Evolutionary conservation across 2,329 filamentous ascomycete species (phyloP).

Genomic region (Fusarium oligoseptatum): DNA sequence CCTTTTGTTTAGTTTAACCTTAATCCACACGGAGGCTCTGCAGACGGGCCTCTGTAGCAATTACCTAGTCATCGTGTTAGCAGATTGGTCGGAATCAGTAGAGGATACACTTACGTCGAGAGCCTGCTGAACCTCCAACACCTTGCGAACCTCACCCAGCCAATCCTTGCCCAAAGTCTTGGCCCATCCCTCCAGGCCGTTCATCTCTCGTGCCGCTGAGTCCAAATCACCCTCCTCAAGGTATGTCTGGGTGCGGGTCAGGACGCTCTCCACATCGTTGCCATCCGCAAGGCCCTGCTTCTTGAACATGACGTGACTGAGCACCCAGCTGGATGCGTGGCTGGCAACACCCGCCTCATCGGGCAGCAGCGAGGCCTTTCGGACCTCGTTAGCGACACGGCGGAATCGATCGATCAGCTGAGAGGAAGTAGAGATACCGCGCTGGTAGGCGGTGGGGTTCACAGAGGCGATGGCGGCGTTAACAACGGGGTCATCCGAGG

Average conservation of each 20-base stretch:
- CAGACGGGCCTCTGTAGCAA: constrained; percentile 89
- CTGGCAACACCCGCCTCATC: constrained; percentile 95
- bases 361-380: constrained; percentile 92
- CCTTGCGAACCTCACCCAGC: constrained; percentile 89
- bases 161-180: constrained; percentile 96
- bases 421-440: constrained; percentile 84
- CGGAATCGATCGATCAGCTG: constrained; percentile 97
- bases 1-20: constrained; percentile 47
- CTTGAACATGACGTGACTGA: constrained; percentile 97
- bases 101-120: constrained; percentile 79
- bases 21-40: constrained; percentile 88
- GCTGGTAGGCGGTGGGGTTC: constrained; percentile 93
- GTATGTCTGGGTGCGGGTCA: constrained; percentile 88
- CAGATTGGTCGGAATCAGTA: constrained; percentile 1
- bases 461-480: constrained; percentile 96
- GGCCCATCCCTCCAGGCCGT: constrained; percentile 91
- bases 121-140: constrained; percentile 95
- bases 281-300: constrained; percentile 88
- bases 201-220: constrained; percentile 93
- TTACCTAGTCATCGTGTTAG: constrained; percentile 69
- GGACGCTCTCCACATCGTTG: constrained; percentile 92
- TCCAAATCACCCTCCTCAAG: constrained; percentile 95
- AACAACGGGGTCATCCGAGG: constrained; percentile 85
- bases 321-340: constrained; percentile 88
- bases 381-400: constrained; percentile 89